Evolutionary conservation across 805 yeast species (phyloP), one percentile per base, ranked within the genome.

Genomic region (Starmera quercuum): DNA sequence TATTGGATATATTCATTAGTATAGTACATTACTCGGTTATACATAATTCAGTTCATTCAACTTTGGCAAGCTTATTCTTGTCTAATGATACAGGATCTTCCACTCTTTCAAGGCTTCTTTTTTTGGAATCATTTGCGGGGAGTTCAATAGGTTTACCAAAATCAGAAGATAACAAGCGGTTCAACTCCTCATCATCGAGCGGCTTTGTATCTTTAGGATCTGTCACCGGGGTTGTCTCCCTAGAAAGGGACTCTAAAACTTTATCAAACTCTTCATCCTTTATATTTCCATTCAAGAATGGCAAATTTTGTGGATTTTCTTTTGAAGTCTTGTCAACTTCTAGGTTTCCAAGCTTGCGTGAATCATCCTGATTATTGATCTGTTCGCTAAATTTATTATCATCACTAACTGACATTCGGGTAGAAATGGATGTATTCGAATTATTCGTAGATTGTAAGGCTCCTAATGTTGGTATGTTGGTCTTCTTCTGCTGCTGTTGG

Each of bases 201-300:
- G 31, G 38, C 13, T 42, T 38, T 8, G 9, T 7, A 22, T 26
- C 37, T 6, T 29, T 26, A 17, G 32, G 44, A 10, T 40, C 46
- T 2, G 45, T n/a, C n/a, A 37, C 49, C 5, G 56, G 56, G 2
- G 56, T 51, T 1, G 44, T 42, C 21, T 50, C 54, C 28, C 36
- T 48, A 6, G 54, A 50, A 5, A 50, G 34, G 3, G 54, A 47
- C 28, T 47, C 39, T n/a, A 51, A 23, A 12, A 50, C 54, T 28
- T 43, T 42, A 23, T 47, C 47, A 21, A 51, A 47, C 27, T 51
- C 56, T 4, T 46, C 45, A 33, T 50, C 56, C 26, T 47, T 31
- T 14, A 44, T 26, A 12, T 41, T 41, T 14, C 37, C 40, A 12
- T 33, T 23, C n/a, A 36, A 20, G 22, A 42, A 35, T 10, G 39